A percentile compares a stretch with the other conserved stretches of the same genome.
phyloP scores from a whole-genome alignment of 805 yeast species.

The Hanseniaspora lindneri region DNA sequence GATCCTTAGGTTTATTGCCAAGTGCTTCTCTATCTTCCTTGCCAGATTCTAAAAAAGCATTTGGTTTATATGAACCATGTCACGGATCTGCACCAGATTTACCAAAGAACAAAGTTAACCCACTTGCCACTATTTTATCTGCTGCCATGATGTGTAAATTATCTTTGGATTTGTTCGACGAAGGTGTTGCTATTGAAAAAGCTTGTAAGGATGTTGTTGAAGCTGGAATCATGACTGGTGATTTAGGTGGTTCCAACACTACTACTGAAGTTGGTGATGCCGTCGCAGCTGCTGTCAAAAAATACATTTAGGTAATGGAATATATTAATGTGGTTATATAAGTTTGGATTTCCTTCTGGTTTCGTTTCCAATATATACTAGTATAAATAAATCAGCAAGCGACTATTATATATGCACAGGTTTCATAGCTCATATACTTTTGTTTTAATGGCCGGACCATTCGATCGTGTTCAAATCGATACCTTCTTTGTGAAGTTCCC shows the following conservation, averaged over 20 bases:
- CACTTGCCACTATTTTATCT: constrained; percentile 86
- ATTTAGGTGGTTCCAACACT: constrained; percentile 69
- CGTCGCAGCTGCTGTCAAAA: constrained; percentile 54
- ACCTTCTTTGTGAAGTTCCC: constrained; percentile 99
- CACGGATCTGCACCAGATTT: constrained; percentile 98
- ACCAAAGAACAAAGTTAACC: constrained; percentile 77
- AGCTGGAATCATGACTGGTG: constrained; percentile 79
- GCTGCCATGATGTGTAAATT: constrained; percentile 96
- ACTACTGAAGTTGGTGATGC: constrained; percentile 94
- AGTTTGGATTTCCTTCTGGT: too few relatives aligned
- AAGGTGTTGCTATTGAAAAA: constrained; percentile 76
- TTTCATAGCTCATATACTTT: background rate
- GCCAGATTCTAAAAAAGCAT: constrained; percentile 87
- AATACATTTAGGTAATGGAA: constrained; percentile 2
- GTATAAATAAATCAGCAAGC: too few relatives aligned
- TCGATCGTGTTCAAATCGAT: constrained; percentile 86
- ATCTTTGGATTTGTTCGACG: constrained; percentile 69
- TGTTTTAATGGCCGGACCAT: constrained; percentile 84
- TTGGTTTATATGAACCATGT: constrained; percentile 95
- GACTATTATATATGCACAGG: background rate
- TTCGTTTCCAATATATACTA: too few relatives aligned
- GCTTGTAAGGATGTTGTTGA: constrained; percentile 81
- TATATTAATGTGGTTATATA: too few relatives aligned
- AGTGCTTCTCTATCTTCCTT: constrained; percentile 91
- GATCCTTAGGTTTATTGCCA: constrained; percentile 89